Evolutionary conservation across 345 rosid species (phyloP).

Genomic region (Moringa oleifera): DNA sequence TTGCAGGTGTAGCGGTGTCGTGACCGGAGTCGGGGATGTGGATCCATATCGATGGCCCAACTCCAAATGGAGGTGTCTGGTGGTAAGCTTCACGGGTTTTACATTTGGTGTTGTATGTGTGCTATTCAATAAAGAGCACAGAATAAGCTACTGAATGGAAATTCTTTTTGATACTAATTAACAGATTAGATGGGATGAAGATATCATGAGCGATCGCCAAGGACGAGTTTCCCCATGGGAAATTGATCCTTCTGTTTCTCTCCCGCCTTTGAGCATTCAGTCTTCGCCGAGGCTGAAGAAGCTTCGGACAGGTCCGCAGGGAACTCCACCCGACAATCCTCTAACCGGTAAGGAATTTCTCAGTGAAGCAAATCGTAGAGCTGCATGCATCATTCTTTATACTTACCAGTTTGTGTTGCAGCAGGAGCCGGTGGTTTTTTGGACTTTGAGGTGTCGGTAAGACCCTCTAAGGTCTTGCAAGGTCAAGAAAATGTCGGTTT

Average conservation of each 20-base stretch:
- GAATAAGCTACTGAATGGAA: neutral
- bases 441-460: slow-evolving; percentile 82
- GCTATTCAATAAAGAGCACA: neutral
- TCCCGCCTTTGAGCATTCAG: slow-evolving; percentile 63
- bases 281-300: slow-evolving; percentile 82
- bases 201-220: slow-evolving; percentile 44
- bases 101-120: neutral
- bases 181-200: slow-evolving; percentile 91
- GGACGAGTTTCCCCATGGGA: slow-evolving; percentile 93
- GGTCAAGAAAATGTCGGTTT: slow-evolving; percentile 98
- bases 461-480: slow-evolving; percentile 99
- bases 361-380: neutral
- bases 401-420: slow-evolving; percentile 11
- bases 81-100: slow-evolving; percentile 36
- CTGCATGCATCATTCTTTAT: neutral
- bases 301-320: slow-evolving; percentile 56
- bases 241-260: slow-evolving; percentile 72
- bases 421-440: slow-evolving; percentile 50
- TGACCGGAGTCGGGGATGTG: slow-evolving; percentile 58
- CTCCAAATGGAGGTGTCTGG: slow-evolving; percentile 91
- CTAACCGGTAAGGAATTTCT: slow-evolving; percentile 33
- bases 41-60: slow-evolving; percentile 86
- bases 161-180: slow-evolving; percentile 6
- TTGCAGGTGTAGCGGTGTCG: slow-evolving; percentile 70
- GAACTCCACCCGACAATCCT: slow-evolving; percentile 45